phyloP scores from a whole-genome alignment of 1,139 yeast species.

The Saccharomycopsis phalli region DNA sequence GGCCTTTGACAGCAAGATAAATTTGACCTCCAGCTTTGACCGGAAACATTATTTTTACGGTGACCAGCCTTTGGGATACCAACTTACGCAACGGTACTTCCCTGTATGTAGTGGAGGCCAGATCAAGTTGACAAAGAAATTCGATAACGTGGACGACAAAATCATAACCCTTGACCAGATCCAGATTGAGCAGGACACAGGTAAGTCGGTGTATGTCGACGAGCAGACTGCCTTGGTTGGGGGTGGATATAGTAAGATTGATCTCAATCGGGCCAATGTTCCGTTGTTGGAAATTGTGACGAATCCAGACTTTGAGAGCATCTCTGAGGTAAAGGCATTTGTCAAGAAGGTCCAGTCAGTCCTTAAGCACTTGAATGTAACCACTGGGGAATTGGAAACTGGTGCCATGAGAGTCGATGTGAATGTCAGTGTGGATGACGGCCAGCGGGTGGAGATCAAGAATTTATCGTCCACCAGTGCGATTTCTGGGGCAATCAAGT shows the following conservation, averaged over 20 bases:
- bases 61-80: constrained; percentile 95
- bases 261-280: constrained; percentile 74
- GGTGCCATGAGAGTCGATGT: constrained; percentile 97
- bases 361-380: constrained; percentile 58
- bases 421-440: constrained; percentile 61
- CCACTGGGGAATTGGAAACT: constrained; percentile 85
- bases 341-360: constrained; percentile 72
- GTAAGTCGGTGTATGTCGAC: constrained; percentile 58
- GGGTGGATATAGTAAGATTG: constrained; percentile 39
- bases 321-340: constrained; percentile 67
- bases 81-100: constrained; percentile 79
- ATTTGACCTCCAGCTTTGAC: constrained; percentile 60
- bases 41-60: constrained; percentile 94
- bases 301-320: constrained; percentile 67
- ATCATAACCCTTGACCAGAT: constrained; percentile 56
- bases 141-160: constrained; percentile 47
- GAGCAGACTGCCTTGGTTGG: neutral
- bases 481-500: constrained; percentile 65
- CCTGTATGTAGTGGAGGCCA: constrained; percentile 72
- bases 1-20: constrained; percentile 57
- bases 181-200: constrained; percentile 93
- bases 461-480: constrained; percentile 81
- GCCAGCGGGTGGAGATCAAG: constrained; percentile 76
- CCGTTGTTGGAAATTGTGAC: constrained; percentile 91
- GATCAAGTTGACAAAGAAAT: constrained; percentile 37